Base-by-base conservation (phyloP, 176 grass and related monocot genomes). In the Hordeum marinum region DNA sequence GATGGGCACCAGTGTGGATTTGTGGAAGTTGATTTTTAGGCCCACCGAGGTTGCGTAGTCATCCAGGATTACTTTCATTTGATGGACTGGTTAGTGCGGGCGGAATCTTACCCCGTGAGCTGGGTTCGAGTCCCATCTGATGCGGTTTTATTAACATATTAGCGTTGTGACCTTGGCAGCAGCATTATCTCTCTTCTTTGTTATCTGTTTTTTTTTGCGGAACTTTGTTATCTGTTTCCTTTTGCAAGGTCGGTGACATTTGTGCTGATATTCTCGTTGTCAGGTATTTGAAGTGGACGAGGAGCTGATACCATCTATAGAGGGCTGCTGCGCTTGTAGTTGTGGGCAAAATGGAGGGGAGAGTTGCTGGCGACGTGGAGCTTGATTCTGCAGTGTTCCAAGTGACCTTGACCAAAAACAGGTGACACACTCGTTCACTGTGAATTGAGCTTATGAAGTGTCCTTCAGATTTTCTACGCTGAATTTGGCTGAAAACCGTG, bases 301-400 rank as follows among this genome's bases (percentile, higher is more conserved):
- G 39, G 80, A 63, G 21, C 32, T 68, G 36, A 46, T 66, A 42
- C 46, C 55, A 18, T 80, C 62, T 72, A 37, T 37, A 84, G 62
- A 42, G 50, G 23, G 60, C 54, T 67, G 72, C 58, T 23, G 14
- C 50, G 37, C 39, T 84, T 27, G 18, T 24, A 37, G 45, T 25
- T 57, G 46, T 70, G 40, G 84, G 21, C 21, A 79, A 76, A 87
- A 98, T 98, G 96, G 91, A 87, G 9, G 60, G 64, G 72, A 34
- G 67, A 18, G 50, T 92, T 89, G 59, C 60, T 82, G 76, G 34
- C 45, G 68, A 87, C 65, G 46, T 87, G 67, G 76, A 52, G n/a
- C 92, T 99, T 73, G 97, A 96, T 92, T 96, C 88, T 86, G 90
- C 68, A 21, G 80, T 94, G 13, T 99, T 99, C 82, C 87, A 91